These are phyloP conservation scores for Hippophae rhamnoides DNA, from an alignment of 306 rosid species.

Conservation along the genomic window DNA sequence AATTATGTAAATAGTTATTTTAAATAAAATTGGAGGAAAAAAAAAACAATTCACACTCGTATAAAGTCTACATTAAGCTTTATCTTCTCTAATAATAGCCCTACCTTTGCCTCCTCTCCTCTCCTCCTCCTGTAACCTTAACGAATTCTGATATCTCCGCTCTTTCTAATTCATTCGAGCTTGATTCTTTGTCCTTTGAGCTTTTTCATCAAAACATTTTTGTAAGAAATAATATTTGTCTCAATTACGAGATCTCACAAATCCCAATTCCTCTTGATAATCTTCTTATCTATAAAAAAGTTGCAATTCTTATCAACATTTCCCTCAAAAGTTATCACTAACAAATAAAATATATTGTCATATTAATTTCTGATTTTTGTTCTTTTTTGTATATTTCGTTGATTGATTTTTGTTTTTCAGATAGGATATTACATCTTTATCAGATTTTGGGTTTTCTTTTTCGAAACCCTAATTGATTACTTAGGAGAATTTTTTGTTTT, in stretches of 20 bases:
- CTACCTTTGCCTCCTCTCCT: slow-evolving; percentile 28
- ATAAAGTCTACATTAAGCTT: too few relatives aligned
- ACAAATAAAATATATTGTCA: too few relatives aligned
- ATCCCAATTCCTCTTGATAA: neutral
- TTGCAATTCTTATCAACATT: too few relatives aligned
- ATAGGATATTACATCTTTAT: neutral
- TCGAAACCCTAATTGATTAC: slow-evolving; percentile 15
- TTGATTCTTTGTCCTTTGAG: neutral
- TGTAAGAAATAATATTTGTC: slow-evolving; percentile 2
- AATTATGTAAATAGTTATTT: too few relatives aligned
- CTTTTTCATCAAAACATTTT: neutral
- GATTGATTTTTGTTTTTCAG: neutral
- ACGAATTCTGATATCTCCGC: slow-evolving; percentile 1
- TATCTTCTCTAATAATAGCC: neutral
- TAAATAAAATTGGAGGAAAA: too few relatives aligned
- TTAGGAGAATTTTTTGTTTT: neutral
- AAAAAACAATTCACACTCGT: too few relatives aligned
- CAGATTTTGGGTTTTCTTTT: neutral
- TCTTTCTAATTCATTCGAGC: slow-evolving; percentile 2
- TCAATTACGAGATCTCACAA: neutral
- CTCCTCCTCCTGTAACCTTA: slow-evolving; percentile 32
- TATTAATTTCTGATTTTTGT: too few relatives aligned
- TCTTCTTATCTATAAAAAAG: neutral
- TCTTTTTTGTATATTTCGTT: too few relatives aligned
- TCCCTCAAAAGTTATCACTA: too few relatives aligned